Percentiles rank a stretch among this genome's conserved stretches.
phyloP scores from a whole-genome alignment of 345 rosid species.

The Pseudoturritis turrita region DNA sequence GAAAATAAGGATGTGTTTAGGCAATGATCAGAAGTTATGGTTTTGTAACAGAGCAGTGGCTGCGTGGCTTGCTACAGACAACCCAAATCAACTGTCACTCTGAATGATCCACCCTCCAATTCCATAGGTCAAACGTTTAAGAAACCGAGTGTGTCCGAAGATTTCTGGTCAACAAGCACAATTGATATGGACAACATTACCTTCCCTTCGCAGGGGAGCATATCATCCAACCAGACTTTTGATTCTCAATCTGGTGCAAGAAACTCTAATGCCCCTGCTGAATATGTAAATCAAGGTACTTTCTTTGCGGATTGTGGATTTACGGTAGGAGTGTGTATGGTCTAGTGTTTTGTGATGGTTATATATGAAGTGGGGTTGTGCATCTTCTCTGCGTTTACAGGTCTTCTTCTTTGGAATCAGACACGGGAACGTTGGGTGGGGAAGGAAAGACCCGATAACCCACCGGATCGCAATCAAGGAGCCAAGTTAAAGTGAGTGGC shows the following conservation, averaged over 20 bases:
- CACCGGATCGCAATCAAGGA: constrained; percentile 35
- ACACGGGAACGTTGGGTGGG: constrained; percentile 75
- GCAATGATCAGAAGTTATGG: constrained; percentile 30
- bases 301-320: constrained; percentile 2
- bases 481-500: constrained; percentile 61
- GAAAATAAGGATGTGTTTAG: neutral
- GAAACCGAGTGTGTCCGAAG: constrained; percentile 49
- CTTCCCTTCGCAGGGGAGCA: constrained; percentile 66
- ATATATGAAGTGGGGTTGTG: neutral
- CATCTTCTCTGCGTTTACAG: constrained; percentile 29
- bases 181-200: constrained; percentile 66
- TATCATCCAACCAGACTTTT: constrained; percentile 48
- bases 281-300: constrained; percentile 73
- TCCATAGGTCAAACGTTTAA: constrained; percentile 20
- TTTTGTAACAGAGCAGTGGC: constrained; percentile 90
- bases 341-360: neutral
- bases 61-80: constrained; percentile 69
- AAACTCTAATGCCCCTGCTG: constrained; percentile 38
- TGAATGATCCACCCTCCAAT: constrained; percentile 31
- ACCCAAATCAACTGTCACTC: constrained; percentile 26
- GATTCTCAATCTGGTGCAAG: constrained; percentile 39
- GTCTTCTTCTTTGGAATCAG: constrained; percentile 83
- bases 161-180: constrained; percentile 62
- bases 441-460: constrained; percentile 41
- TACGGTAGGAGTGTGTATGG: neutral